A percentile compares a stretch with the other conserved stretches of the same genome.
These are phyloP conservation scores for Agaricus bisporus DNA, from an alignment of 768 basidiomycete species.

Conservation along the genomic window DNA sequence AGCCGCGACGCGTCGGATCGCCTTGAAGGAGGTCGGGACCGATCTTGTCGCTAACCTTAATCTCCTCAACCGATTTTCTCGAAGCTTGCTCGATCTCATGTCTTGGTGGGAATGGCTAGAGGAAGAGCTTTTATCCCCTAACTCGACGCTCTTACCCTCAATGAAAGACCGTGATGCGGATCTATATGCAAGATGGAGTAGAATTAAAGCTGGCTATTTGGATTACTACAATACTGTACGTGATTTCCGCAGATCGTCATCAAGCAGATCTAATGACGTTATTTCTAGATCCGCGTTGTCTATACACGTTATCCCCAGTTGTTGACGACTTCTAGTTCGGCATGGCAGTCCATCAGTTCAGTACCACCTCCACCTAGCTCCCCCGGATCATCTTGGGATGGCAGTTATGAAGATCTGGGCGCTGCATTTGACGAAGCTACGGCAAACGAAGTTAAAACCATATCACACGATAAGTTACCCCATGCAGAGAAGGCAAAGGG, in stretches of 20 bases:
- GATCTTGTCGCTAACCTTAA: constrained; percentile 33
- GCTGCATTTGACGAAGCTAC: not conserved
- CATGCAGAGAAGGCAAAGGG: not conserved
- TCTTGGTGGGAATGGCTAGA: constrained; percentile 29
- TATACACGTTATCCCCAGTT: constrained; percentile 22
- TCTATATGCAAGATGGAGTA: constrained; percentile 17
- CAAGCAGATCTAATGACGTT: not conserved
- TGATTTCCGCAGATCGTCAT: not conserved
- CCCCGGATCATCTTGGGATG: constrained; percentile 8
- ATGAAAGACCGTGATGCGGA: not conserved
- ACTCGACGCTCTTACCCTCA: constrained; percentile 11
- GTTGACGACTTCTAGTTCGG: constrained; percentile 20
- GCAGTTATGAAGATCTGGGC: constrained; percentile 4
- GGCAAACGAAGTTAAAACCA: not conserved
- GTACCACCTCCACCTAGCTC: constrained; percentile 13
- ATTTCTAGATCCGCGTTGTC: constrained; percentile 20
- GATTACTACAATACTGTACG: constrained; percentile 25
- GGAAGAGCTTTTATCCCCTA: constrained; percentile 18
- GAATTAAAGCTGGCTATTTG: constrained; percentile 19
- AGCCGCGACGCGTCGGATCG: constrained; percentile 26
- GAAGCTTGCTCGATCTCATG: constrained; percentile 18
- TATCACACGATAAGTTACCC: not conserved
- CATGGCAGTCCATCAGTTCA: constrained; percentile 22
- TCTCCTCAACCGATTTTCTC: constrained; percentile 27
- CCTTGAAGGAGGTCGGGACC: constrained; percentile 29